These are phyloP conservation scores for Metrosideros polymorpha DNA, from an alignment of 441 rosid genomes.

Conservation along the genomic window DNA sequence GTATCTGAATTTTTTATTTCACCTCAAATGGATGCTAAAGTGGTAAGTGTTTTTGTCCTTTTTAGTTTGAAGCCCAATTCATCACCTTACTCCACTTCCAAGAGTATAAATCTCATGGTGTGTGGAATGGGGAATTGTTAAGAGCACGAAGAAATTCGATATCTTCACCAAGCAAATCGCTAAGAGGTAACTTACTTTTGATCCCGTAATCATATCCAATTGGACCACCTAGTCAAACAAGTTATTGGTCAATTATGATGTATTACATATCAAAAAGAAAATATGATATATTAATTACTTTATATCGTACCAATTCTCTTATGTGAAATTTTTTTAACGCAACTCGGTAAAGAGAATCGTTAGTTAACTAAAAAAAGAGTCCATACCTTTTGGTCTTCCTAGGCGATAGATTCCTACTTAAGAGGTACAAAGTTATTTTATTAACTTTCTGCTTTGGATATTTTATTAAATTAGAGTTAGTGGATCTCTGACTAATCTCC, in stretches of 20 bases:
- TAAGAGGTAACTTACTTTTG: fast-evolving
- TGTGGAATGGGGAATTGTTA: not conserved
- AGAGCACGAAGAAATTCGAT: not conserved
- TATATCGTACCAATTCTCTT: not conserved
- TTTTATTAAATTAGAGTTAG: not conserved
- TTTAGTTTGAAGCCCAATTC: not conserved
- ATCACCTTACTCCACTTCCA: not conserved
- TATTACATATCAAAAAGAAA: too few species aligned
- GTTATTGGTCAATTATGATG: fast-evolving
- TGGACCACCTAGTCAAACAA: not conserved
- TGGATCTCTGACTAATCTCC: not conserved
- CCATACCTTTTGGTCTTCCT: not conserved
- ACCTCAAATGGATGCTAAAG: not conserved
- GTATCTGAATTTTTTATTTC: not conserved
- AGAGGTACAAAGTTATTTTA: not conserved
- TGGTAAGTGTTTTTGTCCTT: not conserved
- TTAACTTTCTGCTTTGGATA: not conserved
- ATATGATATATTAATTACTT: not conserved
- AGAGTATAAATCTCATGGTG: not conserved
- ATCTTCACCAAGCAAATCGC: fast-evolving
- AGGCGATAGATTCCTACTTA: not conserved
- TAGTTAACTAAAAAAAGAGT: not conserved
- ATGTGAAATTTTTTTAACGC: not conserved
- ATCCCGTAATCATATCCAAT: not conserved
- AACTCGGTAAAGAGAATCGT: not conserved